Evolutionary conservation across 352 stramenopile genomes (phyloP).

Genomic region (Phytopythium mirpurense): DNA sequence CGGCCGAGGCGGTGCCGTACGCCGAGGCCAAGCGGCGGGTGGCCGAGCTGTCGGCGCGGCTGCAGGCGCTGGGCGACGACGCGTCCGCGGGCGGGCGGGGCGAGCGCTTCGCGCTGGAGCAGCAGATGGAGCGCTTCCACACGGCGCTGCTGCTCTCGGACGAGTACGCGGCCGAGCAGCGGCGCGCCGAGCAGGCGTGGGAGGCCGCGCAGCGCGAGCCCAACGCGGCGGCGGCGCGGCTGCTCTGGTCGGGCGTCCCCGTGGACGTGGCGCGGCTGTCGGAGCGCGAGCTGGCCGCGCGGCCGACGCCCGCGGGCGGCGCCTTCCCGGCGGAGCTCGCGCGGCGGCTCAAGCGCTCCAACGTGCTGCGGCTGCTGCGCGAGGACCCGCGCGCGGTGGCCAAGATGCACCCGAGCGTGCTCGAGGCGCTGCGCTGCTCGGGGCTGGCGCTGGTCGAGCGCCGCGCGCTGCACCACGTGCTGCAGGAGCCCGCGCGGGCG

Average conservation of each 20-base stretch:
- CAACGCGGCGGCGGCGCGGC: conserved; percentile 51
- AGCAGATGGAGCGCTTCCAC: conserved; percentile 90
- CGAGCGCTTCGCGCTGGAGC: conserved; percentile 87
- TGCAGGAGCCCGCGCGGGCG: conserved; percentile 41
- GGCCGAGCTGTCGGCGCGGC: conserved; percentile 63
- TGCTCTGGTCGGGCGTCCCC: conserved; percentile 70
- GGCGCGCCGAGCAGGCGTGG: conserved; percentile 60
- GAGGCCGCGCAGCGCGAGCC: conserved; percentile 43
- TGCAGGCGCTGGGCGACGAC: conserved; percentile 84
- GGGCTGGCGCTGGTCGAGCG: conserved; percentile 81
- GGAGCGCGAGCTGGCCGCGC: conserved; percentile 55
- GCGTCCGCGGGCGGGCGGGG: conserved; percentile 52
- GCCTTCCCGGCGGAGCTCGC: conserved; percentile 63
- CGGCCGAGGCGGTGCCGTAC: conserved; percentile 89
- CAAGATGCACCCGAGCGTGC: conserved; percentile 79
- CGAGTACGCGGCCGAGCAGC: conserved; percentile 85
- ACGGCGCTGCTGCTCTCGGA: conserved; percentile 87
- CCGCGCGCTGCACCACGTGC: conserved; percentile 75
- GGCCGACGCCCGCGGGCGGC: conserved; percentile 54
- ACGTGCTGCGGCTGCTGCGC: conserved; percentile 80
- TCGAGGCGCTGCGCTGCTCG: conserved; percentile 53
- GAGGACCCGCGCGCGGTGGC: conserved; percentile 64
- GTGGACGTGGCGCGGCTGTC: conserved; percentile 78
- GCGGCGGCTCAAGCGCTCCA: conserved; percentile 86
- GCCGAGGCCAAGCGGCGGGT: conserved; percentile 75